Conservation (phyloP, 805 yeast genomes). For the Kodamaea laetipori region DNA sequence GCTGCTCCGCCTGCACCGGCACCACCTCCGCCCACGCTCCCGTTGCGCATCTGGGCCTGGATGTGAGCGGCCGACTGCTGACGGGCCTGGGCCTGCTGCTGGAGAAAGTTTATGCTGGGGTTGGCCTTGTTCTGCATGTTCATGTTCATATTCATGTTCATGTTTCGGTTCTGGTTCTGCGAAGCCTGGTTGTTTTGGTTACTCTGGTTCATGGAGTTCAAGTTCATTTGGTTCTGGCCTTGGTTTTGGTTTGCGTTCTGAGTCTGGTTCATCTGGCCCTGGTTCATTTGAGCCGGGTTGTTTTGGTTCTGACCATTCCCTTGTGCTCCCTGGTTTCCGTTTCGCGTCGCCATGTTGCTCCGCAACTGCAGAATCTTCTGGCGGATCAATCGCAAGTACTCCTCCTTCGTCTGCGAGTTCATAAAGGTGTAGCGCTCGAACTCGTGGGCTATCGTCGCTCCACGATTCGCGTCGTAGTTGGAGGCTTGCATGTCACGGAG, state of each 20-base stretch:
- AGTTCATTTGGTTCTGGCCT: constrained; percentile 20
- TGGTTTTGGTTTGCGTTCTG: constrained; percentile 7
- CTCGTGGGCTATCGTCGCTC: constrained; percentile 58
- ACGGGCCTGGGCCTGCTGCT: constrained; percentile 54
- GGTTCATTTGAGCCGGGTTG: constrained; percentile 15
- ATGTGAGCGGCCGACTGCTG: constrained; percentile 53
- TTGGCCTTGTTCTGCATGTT: constrained; percentile 19
- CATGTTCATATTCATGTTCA: constrained; percentile 6
- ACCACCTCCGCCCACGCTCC: constrained; percentile 1
- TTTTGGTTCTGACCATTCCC: neutral
- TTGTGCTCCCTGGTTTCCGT: neutral
- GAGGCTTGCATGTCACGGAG: constrained; percentile 39
- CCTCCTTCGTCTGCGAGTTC: constrained; percentile 57
- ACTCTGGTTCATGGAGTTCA: neutral
- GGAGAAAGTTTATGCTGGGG: constrained; percentile 26
- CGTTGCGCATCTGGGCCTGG: constrained; percentile 26
- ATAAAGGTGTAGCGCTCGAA: constrained; percentile 67
- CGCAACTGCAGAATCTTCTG: constrained; percentile 40
- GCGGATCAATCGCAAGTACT: constrained; percentile 50
- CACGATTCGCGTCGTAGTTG: constrained; percentile 37
- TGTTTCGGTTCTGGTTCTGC: neutral
- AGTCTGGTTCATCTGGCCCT: neutral
- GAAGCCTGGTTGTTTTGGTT: neutral
- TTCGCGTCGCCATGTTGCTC: constrained; percentile 20
- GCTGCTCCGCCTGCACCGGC: neutral